Percentiles rank a stretch among this genome's conserved stretches.
phyloP scores from a whole-genome alignment of 2,329 filamentous ascomycete species.

The Cladophialophora chaetospira region DNA sequence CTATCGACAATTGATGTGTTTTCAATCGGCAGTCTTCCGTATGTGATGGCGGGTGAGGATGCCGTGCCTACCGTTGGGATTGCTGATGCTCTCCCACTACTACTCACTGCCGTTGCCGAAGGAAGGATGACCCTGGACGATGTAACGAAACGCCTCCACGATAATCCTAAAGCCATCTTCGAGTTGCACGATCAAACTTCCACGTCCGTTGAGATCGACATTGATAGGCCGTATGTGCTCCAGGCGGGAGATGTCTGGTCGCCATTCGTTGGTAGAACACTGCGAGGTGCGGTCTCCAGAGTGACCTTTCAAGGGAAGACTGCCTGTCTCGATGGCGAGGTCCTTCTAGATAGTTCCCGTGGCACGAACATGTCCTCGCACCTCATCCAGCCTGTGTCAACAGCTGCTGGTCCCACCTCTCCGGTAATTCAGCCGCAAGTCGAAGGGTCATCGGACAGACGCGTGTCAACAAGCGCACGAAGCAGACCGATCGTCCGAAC shows the following conservation, averaged over 20 bases:
- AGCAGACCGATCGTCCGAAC: conserved; percentile 26
- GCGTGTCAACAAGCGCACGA: conserved; percentile 31
- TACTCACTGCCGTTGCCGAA: conserved; percentile 74
- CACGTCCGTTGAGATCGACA: conserved; percentile 72
- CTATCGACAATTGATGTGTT: conserved; percentile 75
- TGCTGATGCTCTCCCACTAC: conserved; percentile 70
- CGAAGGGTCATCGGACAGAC: conserved; percentile 41
- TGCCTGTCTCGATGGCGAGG: conserved; percentile 71
- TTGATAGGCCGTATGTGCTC: conserved; percentile 69
- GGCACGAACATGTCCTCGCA: conserved; percentile 78
- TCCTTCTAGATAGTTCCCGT: conserved; percentile 57
- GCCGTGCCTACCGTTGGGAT: conserved; percentile 67
- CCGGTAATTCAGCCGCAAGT: conserved; percentile 43
- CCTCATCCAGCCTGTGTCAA: conserved; percentile 54
- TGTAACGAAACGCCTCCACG: conserved; percentile 69
- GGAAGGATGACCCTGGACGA: conserved; percentile 74
- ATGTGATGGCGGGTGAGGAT: conserved; percentile 66
- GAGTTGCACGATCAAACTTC: conserved; percentile 79
- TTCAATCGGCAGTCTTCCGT: conserved; percentile 76
- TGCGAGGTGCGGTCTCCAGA: conserved; percentile 71
- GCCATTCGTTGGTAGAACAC: conserved; percentile 68
- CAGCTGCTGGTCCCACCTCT: conserved; percentile 51
- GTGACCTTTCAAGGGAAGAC: conserved; percentile 75
- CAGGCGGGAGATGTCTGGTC: conserved; percentile 62
- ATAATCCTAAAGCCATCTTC: conserved; percentile 79